Base-by-base conservation (phyloP, 1,284 basidiomycete genomes). In the Hemileia vastatrix region DNA sequence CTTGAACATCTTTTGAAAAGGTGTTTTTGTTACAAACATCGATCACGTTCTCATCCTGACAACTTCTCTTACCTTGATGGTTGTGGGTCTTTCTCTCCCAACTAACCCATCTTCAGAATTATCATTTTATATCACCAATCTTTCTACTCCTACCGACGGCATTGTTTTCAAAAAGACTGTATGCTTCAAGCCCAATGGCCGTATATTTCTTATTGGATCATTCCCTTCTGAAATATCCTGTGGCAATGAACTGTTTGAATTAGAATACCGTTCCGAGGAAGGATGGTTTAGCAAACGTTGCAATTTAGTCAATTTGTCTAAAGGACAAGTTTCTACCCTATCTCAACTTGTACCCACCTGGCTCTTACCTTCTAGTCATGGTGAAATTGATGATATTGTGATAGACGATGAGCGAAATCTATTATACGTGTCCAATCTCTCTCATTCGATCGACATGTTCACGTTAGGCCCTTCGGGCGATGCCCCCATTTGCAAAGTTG, bases 11-110 rank as follows among this genome's bases (percentile, higher is more conserved):
- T 15, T 21, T n/a, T n/a, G n/a, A n/a, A n/a, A 70, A 73, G 81
- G 79, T 63, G 86, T 98, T 33, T 97, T 98, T 75, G 86, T 97
- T 68, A 90, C 96, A 72, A 86, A 90, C 70, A 96, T 98, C 72
- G 83, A 86, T 5, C 84, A 86, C 67, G 79, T 99, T 24, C 84
- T 98, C 67, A 86, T 97, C 66, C 84, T 99, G 69, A 91, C 89
- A 71, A 95, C 93, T 0, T 85, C 86, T 8, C 78, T 88, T 33
- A 85, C 86, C 19, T 83, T 94, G 33, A 82, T 89, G 57, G 83
- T 99, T 49, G 83, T 98, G 66, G 94, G 93, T 43, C 80, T 97
- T 44, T 72, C 75, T 6, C 86, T 89, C 13, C 70, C 79, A 52
- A 62, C 64, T 40, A 53, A 40, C 67, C 21, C 71, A 69, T 56